Percentiles rank a stretch among this genome's conserved stretches.
Conservation (phyloP, 306 rosid species). For the Vigna trinervia region DNA sequence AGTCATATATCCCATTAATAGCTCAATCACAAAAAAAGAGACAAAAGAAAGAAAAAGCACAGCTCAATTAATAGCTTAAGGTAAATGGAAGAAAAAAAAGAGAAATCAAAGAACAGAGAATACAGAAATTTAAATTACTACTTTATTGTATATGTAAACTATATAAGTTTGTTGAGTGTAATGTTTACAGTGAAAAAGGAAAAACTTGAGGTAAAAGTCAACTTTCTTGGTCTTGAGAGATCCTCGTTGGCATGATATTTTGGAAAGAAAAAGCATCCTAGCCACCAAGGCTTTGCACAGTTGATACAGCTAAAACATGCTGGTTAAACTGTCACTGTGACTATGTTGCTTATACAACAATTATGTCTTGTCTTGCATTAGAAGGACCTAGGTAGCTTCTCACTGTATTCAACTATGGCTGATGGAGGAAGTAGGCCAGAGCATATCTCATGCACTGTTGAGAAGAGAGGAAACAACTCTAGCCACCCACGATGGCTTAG, state of each 20-base stretch:
- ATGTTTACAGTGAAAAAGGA: constrained; percentile 26
- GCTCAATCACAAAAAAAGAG: too few relatives aligned
- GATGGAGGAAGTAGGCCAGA: constrained; percentile 86
- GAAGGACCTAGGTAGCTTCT: constrained; percentile 62
- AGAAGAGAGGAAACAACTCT: constrained; percentile 83
- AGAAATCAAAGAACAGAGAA: background rate
- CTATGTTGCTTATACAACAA: constrained; percentile 10
- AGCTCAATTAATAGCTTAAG: background rate
- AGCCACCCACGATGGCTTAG: constrained; percentile 92
- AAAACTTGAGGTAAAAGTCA: constrained; percentile 19
- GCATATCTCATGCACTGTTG: constrained; percentile 90
- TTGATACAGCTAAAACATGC: constrained; percentile 25
- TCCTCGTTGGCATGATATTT: constrained; percentile 8
- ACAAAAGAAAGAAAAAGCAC: background rate
- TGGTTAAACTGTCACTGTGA: constrained; percentile 18
- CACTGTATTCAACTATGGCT: constrained; percentile 84
- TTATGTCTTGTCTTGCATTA: constrained; percentile 32
- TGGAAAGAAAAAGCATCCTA: background rate
- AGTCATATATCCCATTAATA: too few relatives aligned
- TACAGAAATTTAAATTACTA: background rate
- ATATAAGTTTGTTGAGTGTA: constrained; percentile 13
- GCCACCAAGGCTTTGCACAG: constrained; percentile 28
- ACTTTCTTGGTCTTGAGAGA: constrained; percentile 29
- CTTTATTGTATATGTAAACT: constrained; percentile 27
- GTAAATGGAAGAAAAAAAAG: background rate